phyloP scores from a whole-genome alignment of 139 green algal species.

The Asterochloris erici region DNA sequence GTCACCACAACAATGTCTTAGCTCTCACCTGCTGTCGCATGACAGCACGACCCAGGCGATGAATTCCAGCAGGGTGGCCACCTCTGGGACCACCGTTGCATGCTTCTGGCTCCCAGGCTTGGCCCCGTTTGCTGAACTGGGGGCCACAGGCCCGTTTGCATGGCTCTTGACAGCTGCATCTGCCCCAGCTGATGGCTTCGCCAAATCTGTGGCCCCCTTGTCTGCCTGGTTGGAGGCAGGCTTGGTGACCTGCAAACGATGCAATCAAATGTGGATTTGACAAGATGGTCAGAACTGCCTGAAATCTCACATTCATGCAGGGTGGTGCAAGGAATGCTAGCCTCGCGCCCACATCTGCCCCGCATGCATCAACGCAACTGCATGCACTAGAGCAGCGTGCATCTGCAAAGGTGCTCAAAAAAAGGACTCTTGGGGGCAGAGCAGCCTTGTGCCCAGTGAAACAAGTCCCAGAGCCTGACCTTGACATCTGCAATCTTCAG shows the following conservation, averaged over 20 bases:
- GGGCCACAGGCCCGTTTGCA: not conserved
- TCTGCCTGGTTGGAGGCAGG: not conserved
- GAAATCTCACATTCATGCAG: no score
- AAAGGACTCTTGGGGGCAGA: no score
- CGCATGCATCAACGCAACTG: no score
- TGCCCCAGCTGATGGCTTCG: conserved; percentile 3
- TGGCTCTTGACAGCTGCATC: not conserved
- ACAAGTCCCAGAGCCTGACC: conserved; percentile 8
- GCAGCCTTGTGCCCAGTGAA: not conserved
- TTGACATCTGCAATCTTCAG: conserved; percentile 67
- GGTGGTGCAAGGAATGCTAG: no score
- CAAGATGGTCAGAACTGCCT: no score
- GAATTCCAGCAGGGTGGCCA: conserved; percentile 25
- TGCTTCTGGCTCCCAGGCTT: not conserved
- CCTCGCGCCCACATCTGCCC: no score
- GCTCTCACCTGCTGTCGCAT: not conserved
- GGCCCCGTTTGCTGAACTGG: not conserved
- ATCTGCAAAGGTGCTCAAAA: no score
- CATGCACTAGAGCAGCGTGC: no score
- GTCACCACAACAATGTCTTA: not conserved
- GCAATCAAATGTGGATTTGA: no score
- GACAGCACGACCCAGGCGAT: conserved; percentile 23
- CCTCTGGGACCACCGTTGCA: not conserved
- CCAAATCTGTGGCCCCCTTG: not conserved
- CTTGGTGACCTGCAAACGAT: no score